A percentile compares a stretch with the other conserved stretches of the same genome.
Conservation (phyloP, 176 grass and related monocot genomes). For the Rhynchospora breviuscula region DNA sequence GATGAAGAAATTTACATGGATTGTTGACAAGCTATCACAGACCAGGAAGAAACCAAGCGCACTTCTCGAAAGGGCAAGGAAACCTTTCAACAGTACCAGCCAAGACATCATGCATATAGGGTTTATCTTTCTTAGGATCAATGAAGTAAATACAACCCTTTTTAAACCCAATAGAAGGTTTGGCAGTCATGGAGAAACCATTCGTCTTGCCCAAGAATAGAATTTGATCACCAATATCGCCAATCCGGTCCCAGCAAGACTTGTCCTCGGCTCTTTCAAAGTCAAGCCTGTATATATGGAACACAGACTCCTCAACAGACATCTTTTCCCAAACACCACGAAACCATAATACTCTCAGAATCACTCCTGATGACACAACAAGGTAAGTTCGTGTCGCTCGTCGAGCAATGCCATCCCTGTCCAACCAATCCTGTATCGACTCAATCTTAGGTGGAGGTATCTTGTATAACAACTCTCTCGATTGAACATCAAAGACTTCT, state of each 20-base stretch:
- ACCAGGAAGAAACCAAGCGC: background rate
- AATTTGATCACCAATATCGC: slow-evolving; percentile 3
- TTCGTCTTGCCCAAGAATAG: background rate
- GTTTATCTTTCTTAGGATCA: background rate
- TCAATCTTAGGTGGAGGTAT: background rate
- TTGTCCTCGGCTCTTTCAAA: background rate
- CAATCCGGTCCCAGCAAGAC: background rate
- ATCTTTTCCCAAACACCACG: background rate
- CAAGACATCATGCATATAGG: background rate
- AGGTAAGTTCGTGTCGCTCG: background rate
- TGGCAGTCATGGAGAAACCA: background rate
- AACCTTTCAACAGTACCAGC: background rate
- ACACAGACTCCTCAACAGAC: background rate
- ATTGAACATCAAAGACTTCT: background rate
- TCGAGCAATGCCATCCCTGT: no score
- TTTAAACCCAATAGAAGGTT: background rate
- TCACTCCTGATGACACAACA: background rate
- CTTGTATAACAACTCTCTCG: background rate
- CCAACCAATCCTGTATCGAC: no score
- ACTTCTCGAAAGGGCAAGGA: background rate
- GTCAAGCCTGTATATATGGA: background rate
- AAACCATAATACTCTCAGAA: background rate
- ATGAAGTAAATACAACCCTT: background rate
- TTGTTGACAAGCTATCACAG: background rate
- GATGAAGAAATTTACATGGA: no score